Percentiles rank a stretch among this genome's conserved stretches.
These are phyloP conservation scores for Ustilago vetiveriae DNA, from an alignment of 1,284 basidiomycete genomes.

Conservation along the genomic window DNA sequence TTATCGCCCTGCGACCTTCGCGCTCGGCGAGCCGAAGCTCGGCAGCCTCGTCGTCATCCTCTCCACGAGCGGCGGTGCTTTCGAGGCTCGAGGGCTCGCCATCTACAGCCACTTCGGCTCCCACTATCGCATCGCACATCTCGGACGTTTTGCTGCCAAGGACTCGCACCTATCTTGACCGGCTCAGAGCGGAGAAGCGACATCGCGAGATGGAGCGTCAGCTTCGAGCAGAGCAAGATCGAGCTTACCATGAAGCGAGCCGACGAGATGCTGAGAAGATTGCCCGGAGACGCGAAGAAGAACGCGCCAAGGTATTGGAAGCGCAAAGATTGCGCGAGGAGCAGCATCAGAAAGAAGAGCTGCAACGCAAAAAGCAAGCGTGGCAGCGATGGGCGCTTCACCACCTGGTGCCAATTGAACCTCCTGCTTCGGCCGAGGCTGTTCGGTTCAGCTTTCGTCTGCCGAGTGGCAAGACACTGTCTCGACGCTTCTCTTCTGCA, in stretches of 20 bases:
- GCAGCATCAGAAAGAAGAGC: conserved; percentile 18
- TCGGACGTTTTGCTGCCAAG: conserved; percentile 55
- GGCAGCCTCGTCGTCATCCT: conserved; percentile 9
- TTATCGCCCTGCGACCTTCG: conserved; percentile 83
- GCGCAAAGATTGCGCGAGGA: conserved; percentile 22
- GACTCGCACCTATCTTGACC: conserved; percentile 46
- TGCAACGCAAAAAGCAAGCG: conserved; percentile 24
- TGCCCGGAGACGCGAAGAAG: conserved; percentile 41
- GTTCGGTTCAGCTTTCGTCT: conserved; percentile 53
- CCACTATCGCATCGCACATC: conserved; percentile 48
- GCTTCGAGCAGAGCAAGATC: conserved; percentile 57
- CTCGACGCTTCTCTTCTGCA: conserved; percentile 31
- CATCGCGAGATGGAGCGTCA: conserved; percentile 53
- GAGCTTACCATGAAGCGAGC: conserved; percentile 55
- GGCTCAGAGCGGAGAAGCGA: conserved; percentile 45
- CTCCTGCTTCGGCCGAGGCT: conserved; percentile 3
- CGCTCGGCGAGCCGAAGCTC: conserved; percentile 32
- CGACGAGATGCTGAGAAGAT: conserved; percentile 49
- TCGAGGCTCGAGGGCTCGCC: conserved; percentile 58
- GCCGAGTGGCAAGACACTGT: conserved; percentile 52
- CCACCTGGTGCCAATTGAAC: conserved; percentile 50
- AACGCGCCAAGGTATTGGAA: conserved; percentile 22
- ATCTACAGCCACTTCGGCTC: conserved; percentile 40
- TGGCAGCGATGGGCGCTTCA: conserved; percentile 57
- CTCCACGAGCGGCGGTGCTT: conserved; percentile 52